phyloP scores from a whole-genome alignment of 495 filamentous ascomycete species.

The Penicillium antarcticum region DNA sequence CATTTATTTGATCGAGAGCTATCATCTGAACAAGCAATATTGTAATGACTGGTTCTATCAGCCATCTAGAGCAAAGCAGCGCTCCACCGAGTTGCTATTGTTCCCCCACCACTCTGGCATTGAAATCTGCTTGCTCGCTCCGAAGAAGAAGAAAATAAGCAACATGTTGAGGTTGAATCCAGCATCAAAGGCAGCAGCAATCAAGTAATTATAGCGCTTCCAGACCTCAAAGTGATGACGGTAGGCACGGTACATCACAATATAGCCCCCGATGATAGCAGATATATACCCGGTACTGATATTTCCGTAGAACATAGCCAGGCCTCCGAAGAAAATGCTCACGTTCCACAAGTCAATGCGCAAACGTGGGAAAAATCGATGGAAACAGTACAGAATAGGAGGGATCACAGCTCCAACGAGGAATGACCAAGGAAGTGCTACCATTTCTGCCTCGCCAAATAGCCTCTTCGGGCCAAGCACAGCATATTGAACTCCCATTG shows the following conservation, averaged over 20 bases:
- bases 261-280: conserved; percentile 52
- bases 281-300: conserved; percentile 53
- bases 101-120: conserved; percentile 62
- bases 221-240: conserved; percentile 51
- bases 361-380: conserved; percentile 44
- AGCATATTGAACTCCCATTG: conserved; percentile 53
- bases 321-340: conserved; percentile 47
- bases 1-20: neutral
- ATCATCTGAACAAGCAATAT: neutral
- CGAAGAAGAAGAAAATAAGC: conserved; percentile 54
- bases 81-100: conserved; percentile 29
- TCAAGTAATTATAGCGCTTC: conserved; percentile 54
- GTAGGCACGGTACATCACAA: conserved; percentile 55
- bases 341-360: conserved; percentile 56
- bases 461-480: conserved; percentile 51
- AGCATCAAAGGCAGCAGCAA: conserved; percentile 56
- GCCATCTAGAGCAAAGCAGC: conserved; percentile 32
- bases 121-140: conserved; percentile 45
- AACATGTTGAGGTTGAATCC: conserved; percentile 57
- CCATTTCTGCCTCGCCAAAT: conserved; percentile 48
- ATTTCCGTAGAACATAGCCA: conserved; percentile 36
- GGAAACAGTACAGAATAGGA: conserved; percentile 43
- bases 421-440: conserved; percentile 52
- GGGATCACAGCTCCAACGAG: conserved; percentile 51
- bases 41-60: neutral